Base-by-base conservation (phyloP, 78 protist genomes). In the Thecamonas trahens region DNA sequence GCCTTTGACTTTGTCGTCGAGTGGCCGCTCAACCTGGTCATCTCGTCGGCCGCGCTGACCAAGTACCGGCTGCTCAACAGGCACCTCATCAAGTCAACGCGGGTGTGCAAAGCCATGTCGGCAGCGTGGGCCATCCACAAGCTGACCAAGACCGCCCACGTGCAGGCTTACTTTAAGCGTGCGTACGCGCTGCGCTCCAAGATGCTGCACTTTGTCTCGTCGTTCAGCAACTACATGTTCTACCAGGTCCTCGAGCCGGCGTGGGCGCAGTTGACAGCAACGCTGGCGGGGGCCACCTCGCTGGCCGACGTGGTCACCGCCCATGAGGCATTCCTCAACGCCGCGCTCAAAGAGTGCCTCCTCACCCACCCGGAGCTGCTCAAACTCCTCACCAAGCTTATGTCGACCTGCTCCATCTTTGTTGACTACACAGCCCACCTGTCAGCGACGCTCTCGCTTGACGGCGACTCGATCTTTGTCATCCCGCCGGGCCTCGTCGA, bases 41-140 rank as follows among this genome's bases (percentile, higher is more conserved):
- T 91, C 73, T 66, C 39, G 38, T 38, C 60, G 22, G 17, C 54
- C 28, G 76, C 90, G 5, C 6, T 84, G 40, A 38, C 50, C 17
- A 84, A 89, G 65, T 91, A 91, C 77, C 95, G 86, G 67, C 72
- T 91, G 37, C 61, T 91, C 60, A n/a, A n/a, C n/a, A n/a, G n/a
- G n/a, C 87, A 82, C 59, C 72, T 89, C 18, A 79, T 90, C 68
- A 37, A 85, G 34, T 78, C 89, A 61, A 86, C 85, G 70, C 80
- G 70, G 54, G 84, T 87, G n/a, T n/a, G n/a, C n/a, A n/a, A n/a
- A n/a, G n/a, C n/a, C n/a, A n/a, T n/a, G n/a, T n/a, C n/a, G n/a
- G n/a, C n/a, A n/a, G n/a, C n/a, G n/a, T n/a, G n/a, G n/a, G n/a
- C n/a, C n/a, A n/a, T n/a, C n/a, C n/a, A n/a, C n/a, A n/a, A n/a